A percentile compares a stretch with the other conserved stretches of the same genome.
These are phyloP conservation scores for Saccharomycopsis sp. DNA, from an alignment of 805 yeast genomes.

Conservation along the genomic window DNA sequence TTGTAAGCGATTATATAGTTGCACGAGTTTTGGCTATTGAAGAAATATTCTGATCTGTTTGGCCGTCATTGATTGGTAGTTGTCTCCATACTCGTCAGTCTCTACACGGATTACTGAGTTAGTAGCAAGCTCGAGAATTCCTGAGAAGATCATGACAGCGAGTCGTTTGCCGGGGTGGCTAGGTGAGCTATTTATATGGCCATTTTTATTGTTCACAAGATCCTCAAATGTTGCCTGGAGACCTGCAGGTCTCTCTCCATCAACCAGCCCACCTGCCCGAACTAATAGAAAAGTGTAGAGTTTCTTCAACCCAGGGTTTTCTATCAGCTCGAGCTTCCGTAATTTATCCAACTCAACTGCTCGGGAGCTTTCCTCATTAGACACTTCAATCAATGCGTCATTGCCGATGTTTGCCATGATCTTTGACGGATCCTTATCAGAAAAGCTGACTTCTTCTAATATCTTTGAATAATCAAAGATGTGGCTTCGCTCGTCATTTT, in stretches of 20 bases:
- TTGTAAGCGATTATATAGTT: not conserved
- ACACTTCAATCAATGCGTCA: not conserved
- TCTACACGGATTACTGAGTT: conserved; percentile 5
- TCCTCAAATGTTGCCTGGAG: not conserved
- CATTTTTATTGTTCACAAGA: not conserved
- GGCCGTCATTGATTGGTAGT: not conserved
- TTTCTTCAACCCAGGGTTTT: not conserved
- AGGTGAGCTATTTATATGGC: no score
- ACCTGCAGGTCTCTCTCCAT: not conserved
- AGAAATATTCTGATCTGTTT: no score
- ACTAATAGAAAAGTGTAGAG: not conserved
- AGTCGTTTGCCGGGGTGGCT: not conserved
- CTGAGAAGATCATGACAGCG: conserved; percentile 12
- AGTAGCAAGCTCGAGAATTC: conserved; percentile 15
- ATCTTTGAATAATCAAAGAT: not conserved
- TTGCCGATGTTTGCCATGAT: not conserved
- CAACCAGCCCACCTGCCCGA: not conserved
- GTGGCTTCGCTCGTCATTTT: not conserved
- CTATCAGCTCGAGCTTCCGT: not conserved
- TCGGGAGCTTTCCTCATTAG: not conserved
- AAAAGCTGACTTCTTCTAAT: not conserved
- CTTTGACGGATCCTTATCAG: not conserved
- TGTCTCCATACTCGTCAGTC: not conserved
- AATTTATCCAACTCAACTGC: not conserved
- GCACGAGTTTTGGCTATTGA: no score